Evolutionary conservation across 768 basidiomycete genomes (phyloP).

Genomic region (Tulasnella sp.): DNA sequence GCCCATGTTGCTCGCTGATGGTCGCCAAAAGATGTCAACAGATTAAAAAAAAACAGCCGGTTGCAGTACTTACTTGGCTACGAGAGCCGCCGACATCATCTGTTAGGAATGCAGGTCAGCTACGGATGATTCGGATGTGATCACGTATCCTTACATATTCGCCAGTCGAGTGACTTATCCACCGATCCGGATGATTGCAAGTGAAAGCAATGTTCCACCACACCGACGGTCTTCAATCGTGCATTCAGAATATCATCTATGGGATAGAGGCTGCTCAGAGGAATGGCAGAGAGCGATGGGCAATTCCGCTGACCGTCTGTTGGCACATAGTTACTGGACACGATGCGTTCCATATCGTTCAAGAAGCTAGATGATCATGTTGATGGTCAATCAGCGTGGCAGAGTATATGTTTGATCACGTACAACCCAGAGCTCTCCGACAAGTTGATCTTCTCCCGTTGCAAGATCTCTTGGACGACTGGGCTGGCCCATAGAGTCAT

Average conservation of each 20-base stretch:
- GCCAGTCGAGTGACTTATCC: conserved; percentile 11
- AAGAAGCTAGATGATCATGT: conserved; percentile 15
- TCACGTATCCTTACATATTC: conserved; percentile 13
- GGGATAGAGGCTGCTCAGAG: neutral
- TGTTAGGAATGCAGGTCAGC: conserved; percentile 2
- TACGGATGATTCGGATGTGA: neutral
- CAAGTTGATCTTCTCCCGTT: conserved; percentile 10
- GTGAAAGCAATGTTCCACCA: conserved; percentile 15
- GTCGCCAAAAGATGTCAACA: neutral
- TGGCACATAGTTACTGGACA: conserved; percentile 13
- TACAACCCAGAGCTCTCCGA: conserved; percentile 18
- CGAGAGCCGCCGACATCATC: conserved; percentile 18
- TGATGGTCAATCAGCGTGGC: neutral
- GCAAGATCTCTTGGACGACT: conserved; percentile 9
- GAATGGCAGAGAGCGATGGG: too few species aligned
- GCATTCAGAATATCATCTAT: conserved; percentile 19
- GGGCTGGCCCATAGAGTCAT: conserved; percentile 16
- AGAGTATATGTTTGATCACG: neutral
- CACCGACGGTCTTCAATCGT: conserved; percentile 18
- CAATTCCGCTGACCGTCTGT: conserved; percentile 10
- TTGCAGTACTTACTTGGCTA: conserved; percentile 16
- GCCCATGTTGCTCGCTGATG: conserved; percentile 44
- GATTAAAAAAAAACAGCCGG: neutral
- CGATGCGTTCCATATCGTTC: conserved; percentile 17
- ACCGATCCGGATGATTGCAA: neutral